phyloP scores from a whole-genome alignment of 257 asterid genomes.

The Solanum chiquidenum region DNA sequence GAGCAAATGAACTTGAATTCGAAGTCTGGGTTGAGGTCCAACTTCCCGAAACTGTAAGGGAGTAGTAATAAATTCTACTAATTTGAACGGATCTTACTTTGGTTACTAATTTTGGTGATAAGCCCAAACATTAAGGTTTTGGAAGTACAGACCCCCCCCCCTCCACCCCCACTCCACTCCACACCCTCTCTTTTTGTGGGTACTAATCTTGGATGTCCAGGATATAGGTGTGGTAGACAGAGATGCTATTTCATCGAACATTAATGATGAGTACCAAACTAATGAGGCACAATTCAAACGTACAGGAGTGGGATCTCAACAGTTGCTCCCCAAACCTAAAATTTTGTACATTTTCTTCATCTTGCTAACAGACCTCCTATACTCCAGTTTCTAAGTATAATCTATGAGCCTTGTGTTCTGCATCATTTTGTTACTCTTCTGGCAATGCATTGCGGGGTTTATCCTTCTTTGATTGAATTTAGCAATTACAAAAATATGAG shows the following conservation, averaged over 20 bases:
- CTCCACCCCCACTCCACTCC: background rate
- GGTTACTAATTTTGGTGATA: background rate
- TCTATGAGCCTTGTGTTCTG: background rate
- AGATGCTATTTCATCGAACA: background rate
- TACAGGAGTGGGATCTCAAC: background rate
- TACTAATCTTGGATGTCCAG: background rate
- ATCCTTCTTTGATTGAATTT: background rate
- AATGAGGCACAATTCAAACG: background rate
- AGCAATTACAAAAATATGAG: background rate
- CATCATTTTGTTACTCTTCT: background rate
- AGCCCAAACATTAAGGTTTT: background rate
- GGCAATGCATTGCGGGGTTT: background rate
- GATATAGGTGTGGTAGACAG: background rate
- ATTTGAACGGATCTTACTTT: background rate
- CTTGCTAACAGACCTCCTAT: background rate
- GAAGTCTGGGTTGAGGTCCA: background rate
- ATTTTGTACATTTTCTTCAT: background rate
- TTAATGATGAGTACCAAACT: background rate
- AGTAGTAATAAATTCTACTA: background rate
- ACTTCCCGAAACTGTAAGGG: background rate
- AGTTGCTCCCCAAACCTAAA: background rate
- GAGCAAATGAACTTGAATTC: background rate
- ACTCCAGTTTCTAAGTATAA: background rate
- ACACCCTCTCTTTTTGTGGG: background rate
- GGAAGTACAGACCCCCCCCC: background rate